Evolutionary conservation across 768 basidiomycete species (phyloP).

Genomic region (Albatrellus ellisii): DNA sequence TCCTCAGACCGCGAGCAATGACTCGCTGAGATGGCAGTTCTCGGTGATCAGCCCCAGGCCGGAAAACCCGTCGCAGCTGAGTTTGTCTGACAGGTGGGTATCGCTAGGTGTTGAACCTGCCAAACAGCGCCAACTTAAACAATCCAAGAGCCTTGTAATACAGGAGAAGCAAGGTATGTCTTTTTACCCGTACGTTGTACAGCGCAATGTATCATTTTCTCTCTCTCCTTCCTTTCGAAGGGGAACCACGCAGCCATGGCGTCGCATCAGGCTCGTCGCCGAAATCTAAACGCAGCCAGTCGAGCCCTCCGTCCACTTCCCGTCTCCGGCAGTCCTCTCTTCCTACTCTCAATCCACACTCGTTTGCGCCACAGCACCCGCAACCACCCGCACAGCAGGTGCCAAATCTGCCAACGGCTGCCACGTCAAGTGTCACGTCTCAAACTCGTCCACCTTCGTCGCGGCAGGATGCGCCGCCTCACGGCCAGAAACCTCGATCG

Average conservation of each 20-base stretch:
- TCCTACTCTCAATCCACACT: neutral
- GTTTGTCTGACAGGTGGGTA: conserved; percentile 12
- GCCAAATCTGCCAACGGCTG: too few relatives aligned
- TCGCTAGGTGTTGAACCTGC: conserved; percentile 1
- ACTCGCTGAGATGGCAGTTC: neutral
- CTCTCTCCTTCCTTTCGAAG: neutral
- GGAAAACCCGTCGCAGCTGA: conserved; percentile 1
- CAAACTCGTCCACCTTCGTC: too few relatives aligned
- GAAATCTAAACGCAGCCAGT: conserved; percentile 3
- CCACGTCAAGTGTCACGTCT: too few relatives aligned
- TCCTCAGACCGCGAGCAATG: neutral
- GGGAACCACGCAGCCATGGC: neutral
- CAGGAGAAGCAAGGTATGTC: neutral
- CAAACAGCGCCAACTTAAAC: neutral
- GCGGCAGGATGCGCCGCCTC: too few relatives aligned
- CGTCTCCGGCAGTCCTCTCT: conserved; percentile 3
- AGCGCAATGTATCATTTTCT: neutral
- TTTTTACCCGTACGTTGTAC: conserved; percentile 3
- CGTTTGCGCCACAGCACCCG: too few relatives aligned
- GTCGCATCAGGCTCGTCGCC: neutral
- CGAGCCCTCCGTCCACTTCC: conserved; percentile 7
- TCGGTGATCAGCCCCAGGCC: neutral
- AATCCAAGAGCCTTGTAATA: neutral
- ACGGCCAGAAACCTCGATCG: too few relatives aligned
- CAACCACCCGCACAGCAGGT: too few relatives aligned